Percentiles rank a stretch among this genome's conserved stretches.
Conservation (phyloP, 2,329 filamentous ascomycete genomes). For the Macrophomina tecta region DNA sequence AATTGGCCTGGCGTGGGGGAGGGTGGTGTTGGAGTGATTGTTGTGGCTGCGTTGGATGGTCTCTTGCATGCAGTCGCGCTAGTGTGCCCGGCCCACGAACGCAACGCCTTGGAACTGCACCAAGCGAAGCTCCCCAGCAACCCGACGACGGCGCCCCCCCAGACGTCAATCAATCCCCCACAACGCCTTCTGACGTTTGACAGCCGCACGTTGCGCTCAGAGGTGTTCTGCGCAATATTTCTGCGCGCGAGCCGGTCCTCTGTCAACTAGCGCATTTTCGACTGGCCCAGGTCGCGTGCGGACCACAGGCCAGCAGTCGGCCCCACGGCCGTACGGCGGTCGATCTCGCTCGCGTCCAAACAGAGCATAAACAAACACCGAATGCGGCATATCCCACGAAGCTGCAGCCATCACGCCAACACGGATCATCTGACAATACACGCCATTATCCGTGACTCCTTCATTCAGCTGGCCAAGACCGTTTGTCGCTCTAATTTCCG, state of each 20-base stretch:
- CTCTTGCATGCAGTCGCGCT: constrained; percentile 19
- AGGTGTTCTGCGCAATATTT: background rate
- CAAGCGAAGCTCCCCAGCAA: constrained; percentile 24
- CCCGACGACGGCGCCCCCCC: background rate
- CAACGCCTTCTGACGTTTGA: background rate
- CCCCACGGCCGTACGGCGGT: constrained; percentile 11
- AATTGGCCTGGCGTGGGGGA: constrained; percentile 3
- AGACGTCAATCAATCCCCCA: constrained; percentile 18
- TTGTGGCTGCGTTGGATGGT: constrained; percentile 18
- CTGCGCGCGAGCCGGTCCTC: background rate
- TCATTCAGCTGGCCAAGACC: constrained; percentile 2
- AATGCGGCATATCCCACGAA: background rate
- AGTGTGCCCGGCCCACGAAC: constrained; percentile 8
- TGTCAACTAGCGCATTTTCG: background rate
- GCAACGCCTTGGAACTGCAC: background rate
- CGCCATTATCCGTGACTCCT: background rate
- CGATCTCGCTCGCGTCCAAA: constrained; percentile 14
- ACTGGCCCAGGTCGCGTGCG: constrained; percentile 1
- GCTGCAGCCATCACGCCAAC: background rate
- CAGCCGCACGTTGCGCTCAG: background rate
- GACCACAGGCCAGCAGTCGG: constrained; percentile 14
- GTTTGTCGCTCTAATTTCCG: constrained; percentile 5
- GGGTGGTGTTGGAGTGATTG: constrained; percentile 14
- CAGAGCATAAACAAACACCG: constrained; percentile 10
- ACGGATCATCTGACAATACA: background rate